A percentile compares a stretch with the other conserved stretches of the same genome.
Conservation (phyloP, 768 basidiomycete genomes). For the Guyanaporus albipodus region DNA sequence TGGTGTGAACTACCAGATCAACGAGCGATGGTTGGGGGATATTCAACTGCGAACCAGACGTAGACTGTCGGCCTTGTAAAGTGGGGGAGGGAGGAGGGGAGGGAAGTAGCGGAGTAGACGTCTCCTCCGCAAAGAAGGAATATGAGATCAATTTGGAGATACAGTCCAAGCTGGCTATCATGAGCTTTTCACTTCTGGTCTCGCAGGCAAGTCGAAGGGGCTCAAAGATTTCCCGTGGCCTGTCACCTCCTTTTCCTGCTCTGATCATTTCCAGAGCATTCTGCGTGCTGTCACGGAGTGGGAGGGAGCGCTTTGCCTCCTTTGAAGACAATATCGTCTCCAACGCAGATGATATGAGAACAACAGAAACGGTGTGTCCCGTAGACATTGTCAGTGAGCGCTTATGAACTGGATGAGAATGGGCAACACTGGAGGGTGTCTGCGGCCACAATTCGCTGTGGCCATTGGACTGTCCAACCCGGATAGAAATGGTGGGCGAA, state of each 20-base stretch:
- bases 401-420: conserved; percentile 37
- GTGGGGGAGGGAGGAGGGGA: conserved; percentile 79
- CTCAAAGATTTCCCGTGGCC: conserved; percentile 87
- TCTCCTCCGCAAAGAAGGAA: conserved; percentile 86
- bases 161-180: conserved; percentile 96
- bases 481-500: conserved; percentile 4
- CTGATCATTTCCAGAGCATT: conserved; percentile 80
- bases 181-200: conserved; percentile 87
- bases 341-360: conserved; percentile 79
- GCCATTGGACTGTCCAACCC: conserved; percentile 12
- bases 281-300: conserved; percentile 81
- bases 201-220: conserved; percentile 97
- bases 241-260: conserved; percentile 67
- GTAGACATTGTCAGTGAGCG: conserved; percentile 61
- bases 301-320: conserved; percentile 78
- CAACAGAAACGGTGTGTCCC: conserved; percentile 72
- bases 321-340: conserved; percentile 84
- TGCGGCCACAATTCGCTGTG: conserved; percentile 13
- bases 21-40: conserved; percentile 73
- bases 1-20: conserved; percentile 91
- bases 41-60: conserved; percentile 44
- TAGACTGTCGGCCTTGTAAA: conserved; percentile 39
- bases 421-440: conserved; percentile 17
- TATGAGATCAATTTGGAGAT: conserved; percentile 97
- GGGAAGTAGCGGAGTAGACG: conserved; percentile 41